Evolutionary conservation across 352 stramenopile species (phyloP).

Genomic region (Pythium brassicae): DNA sequence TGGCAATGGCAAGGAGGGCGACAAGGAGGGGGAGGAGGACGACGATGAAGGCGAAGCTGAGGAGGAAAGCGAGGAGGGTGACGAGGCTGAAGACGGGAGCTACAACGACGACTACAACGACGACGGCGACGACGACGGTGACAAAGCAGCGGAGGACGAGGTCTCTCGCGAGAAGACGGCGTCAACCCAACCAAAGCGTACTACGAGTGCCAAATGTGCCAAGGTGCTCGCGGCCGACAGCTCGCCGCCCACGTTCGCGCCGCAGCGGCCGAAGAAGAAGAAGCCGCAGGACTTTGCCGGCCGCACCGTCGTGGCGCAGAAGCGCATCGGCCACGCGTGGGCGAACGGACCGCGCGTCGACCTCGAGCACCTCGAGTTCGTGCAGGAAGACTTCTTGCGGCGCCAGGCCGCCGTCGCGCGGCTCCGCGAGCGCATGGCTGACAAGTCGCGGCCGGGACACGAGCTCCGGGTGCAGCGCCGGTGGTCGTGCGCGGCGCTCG

Average conservation of each 20-base stretch:
- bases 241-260: slow-evolving; percentile 14
- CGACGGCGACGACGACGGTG: slow-evolving; percentile 16
- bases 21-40: slow-evolving; percentile 15
- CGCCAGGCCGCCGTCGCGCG: slow-evolving; percentile 50
- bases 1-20: slow-evolving; percentile 13
- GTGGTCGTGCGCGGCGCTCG: slow-evolving; percentile 45
- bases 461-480: slow-evolving; percentile 51
- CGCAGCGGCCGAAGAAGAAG: slow-evolving; percentile 14
- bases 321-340: slow-evolving; percentile 62
- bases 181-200: not conserved
- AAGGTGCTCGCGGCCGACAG: slow-evolving; percentile 21
- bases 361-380: slow-evolving; percentile 62
- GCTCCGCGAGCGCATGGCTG: slow-evolving; percentile 48
- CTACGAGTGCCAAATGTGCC: slow-evolving; percentile 23
- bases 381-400: slow-evolving; percentile 58
- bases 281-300: slow-evolving; percentile 22
- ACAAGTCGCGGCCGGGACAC: slow-evolving; percentile 59
- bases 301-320: slow-evolving; percentile 41
- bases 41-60: slow-evolving; percentile 13
- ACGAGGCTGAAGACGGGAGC: slow-evolving; percentile 16
- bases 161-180: not conserved
- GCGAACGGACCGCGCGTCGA: slow-evolving; percentile 56
- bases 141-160: slow-evolving; percentile 8
- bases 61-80: slow-evolving; percentile 19
- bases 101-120: slow-evolving; percentile 20